Conservation (phyloP, 441 rosid genomes). For the Isatis lusitanica region DNA sequence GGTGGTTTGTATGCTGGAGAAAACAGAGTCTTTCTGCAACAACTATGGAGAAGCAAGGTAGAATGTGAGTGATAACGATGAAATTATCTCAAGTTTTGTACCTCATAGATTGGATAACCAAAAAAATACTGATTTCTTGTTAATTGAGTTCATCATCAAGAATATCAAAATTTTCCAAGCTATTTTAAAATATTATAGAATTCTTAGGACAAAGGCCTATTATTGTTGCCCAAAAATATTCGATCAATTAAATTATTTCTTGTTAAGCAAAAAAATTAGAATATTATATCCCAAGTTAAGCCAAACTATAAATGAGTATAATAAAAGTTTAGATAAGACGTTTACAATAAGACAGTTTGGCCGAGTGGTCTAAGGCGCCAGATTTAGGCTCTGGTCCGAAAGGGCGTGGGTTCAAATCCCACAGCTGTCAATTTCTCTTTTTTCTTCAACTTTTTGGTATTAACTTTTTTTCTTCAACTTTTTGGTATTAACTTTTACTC, state of each 20-base stretch:
- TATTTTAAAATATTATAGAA: background rate
- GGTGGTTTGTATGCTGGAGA: conserved; percentile 60
- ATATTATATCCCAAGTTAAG: background rate
- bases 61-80: background rate
- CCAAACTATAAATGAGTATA: too few relatives aligned
- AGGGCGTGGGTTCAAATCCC: conserved; percentile 99
- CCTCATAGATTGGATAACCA: background rate
- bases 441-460: background rate
- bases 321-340: too few relatives aligned
- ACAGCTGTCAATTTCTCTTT: conserved; percentile 57
- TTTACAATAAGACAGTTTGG: conserved; percentile 97
- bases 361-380: conserved; percentile 99
- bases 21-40: conserved; percentile 37
- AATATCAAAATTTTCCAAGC: background rate
- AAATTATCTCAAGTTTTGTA: conserved; percentile 17
- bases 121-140: background rate
- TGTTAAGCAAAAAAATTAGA: background rate
- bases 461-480: background rate
- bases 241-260: background rate
- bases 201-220: background rate
- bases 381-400: conserved; percentile 99
- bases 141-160: background rate
- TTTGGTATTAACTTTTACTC: background rate
- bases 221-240: background rate
- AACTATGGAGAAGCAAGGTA: conserved; percentile 3